A percentile compares a stretch with the other conserved stretches of the same genome.
Conservation (phyloP, 192 early-diverging fungal genomes). For the Radiomyces spectabilis region DNA sequence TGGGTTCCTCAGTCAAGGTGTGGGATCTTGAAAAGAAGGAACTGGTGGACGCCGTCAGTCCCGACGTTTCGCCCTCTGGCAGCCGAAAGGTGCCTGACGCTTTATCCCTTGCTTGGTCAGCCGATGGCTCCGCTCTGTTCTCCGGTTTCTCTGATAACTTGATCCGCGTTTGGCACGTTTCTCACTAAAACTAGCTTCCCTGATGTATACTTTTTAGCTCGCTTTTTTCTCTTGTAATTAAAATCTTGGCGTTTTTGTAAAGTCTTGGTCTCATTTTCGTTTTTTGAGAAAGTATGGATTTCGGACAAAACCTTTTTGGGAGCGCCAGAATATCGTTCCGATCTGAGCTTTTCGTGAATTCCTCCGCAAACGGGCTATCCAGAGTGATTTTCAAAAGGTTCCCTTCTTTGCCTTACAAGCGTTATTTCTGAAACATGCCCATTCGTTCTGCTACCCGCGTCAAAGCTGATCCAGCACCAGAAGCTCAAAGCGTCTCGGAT, state of each 20-base stretch:
- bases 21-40: conserved; percentile 98
- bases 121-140: conserved; percentile 94
- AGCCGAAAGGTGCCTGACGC: conserved; percentile 61
- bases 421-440: too few relatives aligned
- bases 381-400: too few relatives aligned
- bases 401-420: too few relatives aligned
- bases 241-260: too few relatives aligned
- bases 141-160: conserved; percentile 91
- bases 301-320: too few relatives aligned
- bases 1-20: conserved; percentile 88
- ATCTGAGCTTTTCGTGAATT: too few relatives aligned
- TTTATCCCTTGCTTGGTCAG: conserved; percentile 96
- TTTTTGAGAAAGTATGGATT: too few relatives aligned
- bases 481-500: background rate
- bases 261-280: too few relatives aligned
- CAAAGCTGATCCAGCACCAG: too few relatives aligned
- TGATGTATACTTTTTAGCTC: background rate
- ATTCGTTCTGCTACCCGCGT: too few relatives aligned
- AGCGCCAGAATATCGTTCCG: too few relatives aligned
- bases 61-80: conserved; percentile 54
- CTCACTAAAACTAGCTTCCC: background rate
- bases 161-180: conserved; percentile 71
- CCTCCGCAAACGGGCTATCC: too few relatives aligned
- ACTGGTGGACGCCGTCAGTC: conserved; percentile 80
- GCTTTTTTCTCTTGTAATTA: background rate